These are phyloP conservation scores for Ophiostoma pallidulum DNA, from an alignment of 2,329 filamentous ascomycete species.

Conservation along the genomic window DNA sequence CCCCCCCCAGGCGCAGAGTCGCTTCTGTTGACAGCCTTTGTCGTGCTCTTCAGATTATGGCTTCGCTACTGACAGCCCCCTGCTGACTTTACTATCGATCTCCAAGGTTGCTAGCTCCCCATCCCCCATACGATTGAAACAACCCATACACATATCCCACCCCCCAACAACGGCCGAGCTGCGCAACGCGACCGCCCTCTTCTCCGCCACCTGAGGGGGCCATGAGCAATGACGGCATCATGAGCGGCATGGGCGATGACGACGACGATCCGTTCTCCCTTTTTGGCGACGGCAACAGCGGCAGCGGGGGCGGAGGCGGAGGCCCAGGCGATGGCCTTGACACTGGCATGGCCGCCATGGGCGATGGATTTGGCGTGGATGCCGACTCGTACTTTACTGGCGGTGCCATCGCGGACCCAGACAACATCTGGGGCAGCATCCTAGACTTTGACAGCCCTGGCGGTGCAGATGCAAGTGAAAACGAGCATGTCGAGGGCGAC, in stretches of 20 bases:
- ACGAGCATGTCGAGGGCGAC: background rate
- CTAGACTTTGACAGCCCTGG: background rate
- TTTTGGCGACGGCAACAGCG: background rate
- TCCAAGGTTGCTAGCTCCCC: too few relatives aligned
- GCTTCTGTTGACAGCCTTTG: too few relatives aligned
- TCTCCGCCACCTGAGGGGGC: background rate
- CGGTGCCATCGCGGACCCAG: background rate
- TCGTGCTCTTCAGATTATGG: too few relatives aligned
- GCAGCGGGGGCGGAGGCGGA: background rate
- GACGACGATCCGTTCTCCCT: constrained; percentile 6
- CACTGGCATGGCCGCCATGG: background rate
- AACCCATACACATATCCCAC: too few relatives aligned
- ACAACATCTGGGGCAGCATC: background rate
- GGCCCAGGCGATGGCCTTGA: background rate
- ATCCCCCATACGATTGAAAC: too few relatives aligned
- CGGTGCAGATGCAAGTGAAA: background rate
- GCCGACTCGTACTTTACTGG: background rate
- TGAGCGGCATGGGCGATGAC: constrained; percentile 1
- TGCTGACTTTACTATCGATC: too few relatives aligned
- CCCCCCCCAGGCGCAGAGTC: too few relatives aligned
- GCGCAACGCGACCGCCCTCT: too few relatives aligned
- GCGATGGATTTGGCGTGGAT: background rate
- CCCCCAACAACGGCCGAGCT: too few relatives aligned
- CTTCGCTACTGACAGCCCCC: too few relatives aligned
- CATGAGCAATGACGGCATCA: background rate